Percentiles rank a stretch among this genome's conserved stretches.
These are phyloP conservation scores for Blumeria graminis DNA, from an alignment of 2,329 filamentous ascomycete species.

Conservation along the genomic window DNA sequence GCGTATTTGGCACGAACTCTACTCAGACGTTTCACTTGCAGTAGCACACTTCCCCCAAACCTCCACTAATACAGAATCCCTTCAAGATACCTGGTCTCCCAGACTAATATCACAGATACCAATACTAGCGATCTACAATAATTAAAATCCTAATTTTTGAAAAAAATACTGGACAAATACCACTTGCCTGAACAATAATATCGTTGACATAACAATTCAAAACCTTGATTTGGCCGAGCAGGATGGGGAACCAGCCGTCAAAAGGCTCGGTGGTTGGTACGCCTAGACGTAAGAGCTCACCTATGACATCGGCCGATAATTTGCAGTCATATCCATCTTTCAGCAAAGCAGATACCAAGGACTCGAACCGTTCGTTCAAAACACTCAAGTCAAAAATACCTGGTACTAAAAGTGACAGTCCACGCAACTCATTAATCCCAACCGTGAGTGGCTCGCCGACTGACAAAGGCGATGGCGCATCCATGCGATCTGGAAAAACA, in stretches of 20 bases:
- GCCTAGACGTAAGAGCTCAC: conserved; percentile 11
- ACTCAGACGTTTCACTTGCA: no score
- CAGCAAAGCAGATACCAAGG: conserved; percentile 76
- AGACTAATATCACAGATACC: no score
- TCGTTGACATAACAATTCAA: no score
- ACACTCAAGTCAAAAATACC: conserved; percentile 70
- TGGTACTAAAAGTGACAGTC: conserved; percentile 53
- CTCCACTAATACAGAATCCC: no score
- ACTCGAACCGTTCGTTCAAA: conserved; percentile 69
- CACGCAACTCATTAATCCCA: conserved; percentile 42
- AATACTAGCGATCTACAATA: no score
- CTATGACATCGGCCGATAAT: conserved; percentile 13
- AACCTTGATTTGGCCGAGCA: background rate
- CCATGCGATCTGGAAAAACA: conserved; percentile 47
- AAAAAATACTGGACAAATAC: no score
- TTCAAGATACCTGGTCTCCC: no score
- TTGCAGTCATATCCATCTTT: conserved; percentile 81
- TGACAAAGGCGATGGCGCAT: conserved; percentile 51
- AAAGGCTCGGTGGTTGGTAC: conserved; percentile 14
- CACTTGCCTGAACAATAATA: no score
- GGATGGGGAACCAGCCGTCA: conserved; percentile 57
- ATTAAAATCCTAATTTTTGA: no score
- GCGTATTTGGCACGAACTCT: background rate
- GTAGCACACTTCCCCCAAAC: no score
- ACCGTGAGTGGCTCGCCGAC: conserved; percentile 28